Base-by-base conservation (phyloP, 495 filamentous ascomycete species). In the Tuber calosporum region DNA sequence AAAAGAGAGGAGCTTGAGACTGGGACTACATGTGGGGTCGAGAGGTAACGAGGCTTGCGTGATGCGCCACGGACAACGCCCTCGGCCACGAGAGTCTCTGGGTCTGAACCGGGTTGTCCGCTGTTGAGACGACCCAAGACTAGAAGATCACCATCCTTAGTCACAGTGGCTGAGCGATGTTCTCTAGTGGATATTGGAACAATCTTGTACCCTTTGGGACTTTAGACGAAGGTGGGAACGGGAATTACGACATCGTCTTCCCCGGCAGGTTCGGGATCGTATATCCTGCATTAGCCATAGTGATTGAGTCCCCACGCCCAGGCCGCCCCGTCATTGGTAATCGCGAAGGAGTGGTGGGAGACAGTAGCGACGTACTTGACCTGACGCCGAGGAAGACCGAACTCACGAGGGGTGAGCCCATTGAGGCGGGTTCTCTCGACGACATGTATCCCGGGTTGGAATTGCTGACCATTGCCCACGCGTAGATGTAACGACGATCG, bases 241-340 rank as follows among this genome's bases (percentile, higher is more conserved):
- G 85, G 82, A 69, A 91, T 84, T 48, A 85, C 84, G 41, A 88
- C 86, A 70, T 77, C 73, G 72, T 89, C 86, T 36, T 89, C 86
- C 72, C 93, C 93, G 36, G 89, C 92, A 41, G 77, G 76, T 37
- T 75, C 30, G 68, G 87, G 87, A 17, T 88, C 86, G 19, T 85
- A 84, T 70, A 93, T 86, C 66, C 92, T 94, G 15, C 90, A 92
- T 82, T 94, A 89, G 67, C 90, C 91, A 81, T 90, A 96, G 81
- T 89, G 92, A 84, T 97, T 98, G 45, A 93, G 83, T 8, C 94
- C 94, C 93, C 93, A 98, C 34, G 89, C 85, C 82, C 87, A 94
- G 72, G 94, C 89, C 41, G 89, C 86, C 43, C 88, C 89, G 53
- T 89, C 86, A 26, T 86, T 84, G 83, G 90, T 89, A 73, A 97